Percentiles rank a stretch among this genome's conserved stretches.
phyloP scores from a whole-genome alignment of 2,329 filamentous ascomycete species.

The Fusarium palustre region DNA sequence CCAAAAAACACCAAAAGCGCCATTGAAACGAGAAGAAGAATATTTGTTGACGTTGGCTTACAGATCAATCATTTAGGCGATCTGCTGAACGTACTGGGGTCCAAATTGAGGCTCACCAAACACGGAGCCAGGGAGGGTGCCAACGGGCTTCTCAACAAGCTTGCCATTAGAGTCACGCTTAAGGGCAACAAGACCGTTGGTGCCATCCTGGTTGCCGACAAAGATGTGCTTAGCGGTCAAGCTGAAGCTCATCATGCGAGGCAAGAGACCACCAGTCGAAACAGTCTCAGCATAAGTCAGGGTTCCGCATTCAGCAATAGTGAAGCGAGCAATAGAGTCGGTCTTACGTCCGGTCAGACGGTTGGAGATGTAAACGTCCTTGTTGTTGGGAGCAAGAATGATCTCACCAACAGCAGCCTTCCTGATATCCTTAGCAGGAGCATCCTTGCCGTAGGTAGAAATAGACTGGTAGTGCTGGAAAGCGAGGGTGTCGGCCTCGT shows the following conservation, averaged over 20 bases:
- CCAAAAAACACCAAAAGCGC: conserved; percentile 37
- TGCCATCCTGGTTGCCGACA: conserved; percentile 61
- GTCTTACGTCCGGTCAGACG: conserved; percentile 58
- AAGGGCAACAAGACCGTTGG: conserved; percentile 56
- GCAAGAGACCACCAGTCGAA: conserved; percentile 53
- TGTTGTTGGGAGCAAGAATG: conserved; percentile 55
- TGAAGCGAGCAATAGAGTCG: conserved; percentile 63
- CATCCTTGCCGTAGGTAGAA: conserved; percentile 55
- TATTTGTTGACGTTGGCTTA: neutral
- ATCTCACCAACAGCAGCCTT: conserved; percentile 61
- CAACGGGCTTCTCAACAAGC: conserved; percentile 46
- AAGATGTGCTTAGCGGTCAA: conserved; percentile 56
- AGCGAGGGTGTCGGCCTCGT: conserved; percentile 51
- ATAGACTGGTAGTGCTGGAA: conserved; percentile 54
- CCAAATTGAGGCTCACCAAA: conserved; percentile 49
- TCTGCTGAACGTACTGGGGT: conserved; percentile 52
- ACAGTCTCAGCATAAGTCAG: conserved; percentile 53
- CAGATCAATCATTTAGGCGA: conserved; percentile 31
- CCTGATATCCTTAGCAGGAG: conserved; percentile 51
- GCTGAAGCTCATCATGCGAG: conserved; percentile 61
- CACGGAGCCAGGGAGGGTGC: conserved; percentile 39
- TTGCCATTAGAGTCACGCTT: conserved; percentile 48
- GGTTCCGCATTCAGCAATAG: conserved; percentile 47
- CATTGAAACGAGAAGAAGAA: conserved; percentile 3
- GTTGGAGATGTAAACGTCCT: conserved; percentile 64